Conservation (phyloP, 2,329 filamentous ascomycete species). For the Dactylella cylindrospora region DNA sequence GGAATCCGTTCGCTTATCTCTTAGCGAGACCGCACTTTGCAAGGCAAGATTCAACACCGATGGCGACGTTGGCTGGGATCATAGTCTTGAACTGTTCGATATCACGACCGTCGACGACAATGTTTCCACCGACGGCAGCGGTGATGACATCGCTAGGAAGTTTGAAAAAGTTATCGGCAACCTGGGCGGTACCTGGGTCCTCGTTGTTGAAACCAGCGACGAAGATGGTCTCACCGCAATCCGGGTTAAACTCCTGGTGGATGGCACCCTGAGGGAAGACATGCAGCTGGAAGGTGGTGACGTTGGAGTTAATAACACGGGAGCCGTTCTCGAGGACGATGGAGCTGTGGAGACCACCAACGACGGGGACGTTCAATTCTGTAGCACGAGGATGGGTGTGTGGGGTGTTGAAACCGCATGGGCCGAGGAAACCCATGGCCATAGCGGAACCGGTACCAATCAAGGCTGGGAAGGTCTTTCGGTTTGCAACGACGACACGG, state of each 20-base stretch:
- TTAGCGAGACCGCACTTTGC: conserved; percentile 56
- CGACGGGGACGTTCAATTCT: conserved; percentile 44
- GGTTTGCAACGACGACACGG: conserved; percentile 59
- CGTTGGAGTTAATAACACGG: conserved; percentile 38
- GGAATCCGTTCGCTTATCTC: conserved; percentile 43
- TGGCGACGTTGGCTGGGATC: conserved; percentile 58
- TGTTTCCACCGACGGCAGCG: conserved; percentile 56
- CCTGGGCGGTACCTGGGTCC: conserved; percentile 59
- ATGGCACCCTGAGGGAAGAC: conserved; percentile 55
- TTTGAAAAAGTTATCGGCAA: conserved; percentile 58
- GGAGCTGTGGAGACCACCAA: conserved; percentile 32
- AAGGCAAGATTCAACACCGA: conserved; percentile 60
- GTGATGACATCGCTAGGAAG: conserved; percentile 56
- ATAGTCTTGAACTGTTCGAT: conserved; percentile 55
- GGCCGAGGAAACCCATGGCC: conserved; percentile 58
- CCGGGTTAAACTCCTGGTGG: conserved; percentile 45
- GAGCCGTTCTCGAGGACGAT: conserved; percentile 43
- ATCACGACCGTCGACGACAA: conserved; percentile 55
- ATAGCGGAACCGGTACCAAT: conserved; percentile 58
- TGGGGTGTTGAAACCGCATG: conserved; percentile 54
- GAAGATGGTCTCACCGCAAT: conserved; percentile 52
- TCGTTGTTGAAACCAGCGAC: conserved; percentile 58
- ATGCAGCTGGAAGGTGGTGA: conserved; percentile 34
- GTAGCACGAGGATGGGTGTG: conserved; percentile 58
- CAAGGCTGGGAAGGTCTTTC: conserved; percentile 62